Evolutionary conservation across 371 early-diverging fungal genomes (phyloP), one percentile per base, ranked within the genome.

Genomic region (Rhizomucor pusillus): DNA sequence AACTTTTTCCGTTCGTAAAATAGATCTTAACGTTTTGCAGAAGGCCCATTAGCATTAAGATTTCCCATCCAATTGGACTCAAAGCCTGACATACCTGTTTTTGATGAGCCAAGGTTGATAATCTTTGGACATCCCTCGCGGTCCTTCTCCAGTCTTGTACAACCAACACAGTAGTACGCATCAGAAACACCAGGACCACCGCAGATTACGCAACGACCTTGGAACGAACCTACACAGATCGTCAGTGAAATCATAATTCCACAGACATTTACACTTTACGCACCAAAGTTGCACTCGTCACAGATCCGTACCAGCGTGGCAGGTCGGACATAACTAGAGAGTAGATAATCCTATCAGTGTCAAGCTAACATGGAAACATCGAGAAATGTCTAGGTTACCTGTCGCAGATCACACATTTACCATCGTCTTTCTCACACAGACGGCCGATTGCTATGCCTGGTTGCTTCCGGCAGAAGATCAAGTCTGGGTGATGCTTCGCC

Each of bases 121-220:
- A 98, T 95, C 77, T 97, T 97, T 47, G 98, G 98, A 65, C 98
- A 98, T 1, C 98, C 98, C 70, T 98, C 98, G 25, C 98, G 81
- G 71, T 97, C 98, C 68, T 95, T 95, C 64, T 98, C 97, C 59
- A 88, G 81, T 45, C 88, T 72, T 18, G 91, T 90, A 67, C 97
- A 98, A 52, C 89, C 90, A 37, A 87, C 90, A 69, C 98, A 98
- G 61, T 98, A 98, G 73, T 91, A 97, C 0, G 97, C 97, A 67
- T 97, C 97, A n/a, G 92, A 87, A 18, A 94, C 86, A 34, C 98
- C 97, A 22, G 84, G 83, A 3, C 90, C 89, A 47, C 93, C 95
- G 65, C 98, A 98, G 54, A 96, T 73, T 9, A 95, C 89, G 71
- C 98, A 98, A 6, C 90, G 86, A 18, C 95, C 96, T 66, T 92